Conservation (phyloP, 2,329 filamentous ascomycete species). For the Talaromyces marneffei region DNA sequence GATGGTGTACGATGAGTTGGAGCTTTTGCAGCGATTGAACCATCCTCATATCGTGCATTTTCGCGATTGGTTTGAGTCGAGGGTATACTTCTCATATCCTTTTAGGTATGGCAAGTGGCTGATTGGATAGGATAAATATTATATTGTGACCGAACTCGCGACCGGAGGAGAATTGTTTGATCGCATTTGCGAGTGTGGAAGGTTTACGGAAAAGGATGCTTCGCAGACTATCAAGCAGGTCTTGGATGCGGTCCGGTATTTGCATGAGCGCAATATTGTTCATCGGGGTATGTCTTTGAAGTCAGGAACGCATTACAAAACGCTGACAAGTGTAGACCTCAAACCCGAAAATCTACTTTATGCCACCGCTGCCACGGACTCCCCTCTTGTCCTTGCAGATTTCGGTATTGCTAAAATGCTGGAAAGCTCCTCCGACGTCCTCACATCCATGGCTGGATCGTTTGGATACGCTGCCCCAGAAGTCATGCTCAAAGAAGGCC, state of each 20-base stretch:
- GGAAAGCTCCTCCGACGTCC: conserved; percentile 79
- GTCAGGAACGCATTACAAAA: too few species aligned
- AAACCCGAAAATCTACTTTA: conserved; percentile 98
- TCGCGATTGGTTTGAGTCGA: conserved; percentile 98
- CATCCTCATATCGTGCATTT: conserved; percentile 97
- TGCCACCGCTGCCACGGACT: conserved; percentile 68
- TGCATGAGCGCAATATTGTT: conserved; percentile 91
- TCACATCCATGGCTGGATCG: conserved; percentile 97
- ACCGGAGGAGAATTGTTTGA: conserved; percentile 96
- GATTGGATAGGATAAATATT: conserved; percentile 81
- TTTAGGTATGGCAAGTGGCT: conserved; percentile 6
- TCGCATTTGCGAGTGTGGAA: conserved; percentile 94
- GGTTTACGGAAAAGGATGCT: conserved; percentile 97
- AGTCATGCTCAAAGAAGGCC: conserved; percentile 95
- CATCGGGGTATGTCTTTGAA: conserved; percentile 78
- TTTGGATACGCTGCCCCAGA: conserved; percentile 97
- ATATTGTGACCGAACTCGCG: conserved; percentile 94
- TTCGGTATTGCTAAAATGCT: conserved; percentile 99
- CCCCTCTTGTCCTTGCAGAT: conserved; percentile 86
- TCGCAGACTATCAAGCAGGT: conserved; percentile 94
- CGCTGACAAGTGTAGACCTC: conserved; percentile 61
- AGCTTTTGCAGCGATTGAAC: conserved; percentile 83
- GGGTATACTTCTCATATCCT: conserved; percentile 49
- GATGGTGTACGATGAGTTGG: conserved; percentile 97
- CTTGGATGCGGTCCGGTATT: conserved; percentile 84